These are phyloP conservation scores for Aureobasidium uvarum DNA, from an alignment of 2,329 filamentous ascomycete species.

Conservation along the genomic window DNA sequence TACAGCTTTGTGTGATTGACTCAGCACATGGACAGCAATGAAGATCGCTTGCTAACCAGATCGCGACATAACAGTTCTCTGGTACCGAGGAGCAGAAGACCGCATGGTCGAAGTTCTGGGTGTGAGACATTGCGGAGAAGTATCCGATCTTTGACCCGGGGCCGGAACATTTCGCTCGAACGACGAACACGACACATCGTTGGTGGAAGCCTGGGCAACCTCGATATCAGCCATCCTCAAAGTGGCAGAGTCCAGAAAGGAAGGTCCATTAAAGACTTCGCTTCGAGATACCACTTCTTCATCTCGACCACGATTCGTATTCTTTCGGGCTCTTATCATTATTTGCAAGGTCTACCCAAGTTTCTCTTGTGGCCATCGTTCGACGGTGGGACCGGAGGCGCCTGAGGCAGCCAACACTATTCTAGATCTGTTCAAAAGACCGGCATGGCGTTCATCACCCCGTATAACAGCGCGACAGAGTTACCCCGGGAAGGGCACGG, in stretches of 20 bases:
- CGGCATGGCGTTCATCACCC: background rate
- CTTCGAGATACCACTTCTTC: background rate
- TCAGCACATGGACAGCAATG: background rate
- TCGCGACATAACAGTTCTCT: conserved; percentile 53
- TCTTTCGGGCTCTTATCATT: background rate
- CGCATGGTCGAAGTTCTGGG: conserved; percentile 77
- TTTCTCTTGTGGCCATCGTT: background rate
- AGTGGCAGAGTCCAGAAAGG: conserved; percentile 17
- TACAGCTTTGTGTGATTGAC: background rate
- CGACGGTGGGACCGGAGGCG: background rate
- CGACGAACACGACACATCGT: background rate
- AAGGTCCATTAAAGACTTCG: background rate
- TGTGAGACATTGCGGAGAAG: conserved; percentile 36
- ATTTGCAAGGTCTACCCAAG: conserved; percentile 15
- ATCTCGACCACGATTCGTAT: background rate
- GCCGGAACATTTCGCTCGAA: conserved; percentile 15
- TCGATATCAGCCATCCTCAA: background rate
- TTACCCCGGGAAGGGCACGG: background rate
- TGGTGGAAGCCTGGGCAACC: background rate
- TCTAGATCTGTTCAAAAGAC: background rate
- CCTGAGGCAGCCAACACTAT: conserved; percentile 9
- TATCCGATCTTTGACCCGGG: background rate
- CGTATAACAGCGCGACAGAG: background rate
- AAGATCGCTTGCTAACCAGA: background rate
- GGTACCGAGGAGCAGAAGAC: conserved; percentile 66